phyloP scores from a whole-genome alignment of 495 filamentous ascomycete genomes.

The Trichoderma orchidacearum region DNA sequence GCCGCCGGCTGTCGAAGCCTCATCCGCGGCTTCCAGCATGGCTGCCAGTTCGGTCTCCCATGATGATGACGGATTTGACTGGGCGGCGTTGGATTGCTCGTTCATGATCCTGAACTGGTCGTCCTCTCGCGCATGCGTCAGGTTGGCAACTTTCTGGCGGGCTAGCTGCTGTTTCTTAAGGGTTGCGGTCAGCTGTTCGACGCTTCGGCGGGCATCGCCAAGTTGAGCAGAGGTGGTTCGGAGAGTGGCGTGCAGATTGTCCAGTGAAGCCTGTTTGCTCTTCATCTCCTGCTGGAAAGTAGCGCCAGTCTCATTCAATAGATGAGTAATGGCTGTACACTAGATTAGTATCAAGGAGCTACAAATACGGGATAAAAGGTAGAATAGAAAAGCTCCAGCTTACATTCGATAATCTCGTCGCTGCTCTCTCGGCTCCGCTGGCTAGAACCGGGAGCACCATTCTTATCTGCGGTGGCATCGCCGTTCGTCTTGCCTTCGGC shows the following conservation, averaged over 20 bases:
- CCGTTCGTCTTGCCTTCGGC: constrained; percentile 31
- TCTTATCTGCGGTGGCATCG: constrained; percentile 12
- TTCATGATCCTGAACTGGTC: constrained; percentile 27
- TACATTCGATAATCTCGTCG: constrained; percentile 57
- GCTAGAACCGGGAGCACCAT: constrained; percentile 15
- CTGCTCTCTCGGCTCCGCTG: constrained; percentile 43
- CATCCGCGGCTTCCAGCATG: constrained; percentile 8
- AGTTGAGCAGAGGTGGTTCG: constrained; percentile 67
- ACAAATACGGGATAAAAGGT: neutral
- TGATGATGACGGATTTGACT: constrained; percentile 15
- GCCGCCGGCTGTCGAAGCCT: constrained; percentile 6
- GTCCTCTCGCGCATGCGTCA: constrained; percentile 32
- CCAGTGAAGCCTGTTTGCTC: constrained; percentile 69
- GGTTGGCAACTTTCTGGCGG: constrained; percentile 30
- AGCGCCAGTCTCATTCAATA: constrained; percentile 58
- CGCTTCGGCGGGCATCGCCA: constrained; percentile 54
- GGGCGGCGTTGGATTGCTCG: constrained; percentile 21
- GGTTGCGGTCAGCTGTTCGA: constrained; percentile 51
- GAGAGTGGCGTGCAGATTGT: constrained; percentile 60
- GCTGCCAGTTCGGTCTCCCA: constrained; percentile 26
- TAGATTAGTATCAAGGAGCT: constrained; percentile 12
- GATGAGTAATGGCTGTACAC: constrained; percentile 49
- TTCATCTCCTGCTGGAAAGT: constrained; percentile 64
- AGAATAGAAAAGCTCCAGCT: constrained; percentile 14
- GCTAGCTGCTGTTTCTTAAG: constrained; percentile 30